Conservation (phyloP, 1,284 basidiomycete genomes). For the Mycosarcoma maydis region DNA sequence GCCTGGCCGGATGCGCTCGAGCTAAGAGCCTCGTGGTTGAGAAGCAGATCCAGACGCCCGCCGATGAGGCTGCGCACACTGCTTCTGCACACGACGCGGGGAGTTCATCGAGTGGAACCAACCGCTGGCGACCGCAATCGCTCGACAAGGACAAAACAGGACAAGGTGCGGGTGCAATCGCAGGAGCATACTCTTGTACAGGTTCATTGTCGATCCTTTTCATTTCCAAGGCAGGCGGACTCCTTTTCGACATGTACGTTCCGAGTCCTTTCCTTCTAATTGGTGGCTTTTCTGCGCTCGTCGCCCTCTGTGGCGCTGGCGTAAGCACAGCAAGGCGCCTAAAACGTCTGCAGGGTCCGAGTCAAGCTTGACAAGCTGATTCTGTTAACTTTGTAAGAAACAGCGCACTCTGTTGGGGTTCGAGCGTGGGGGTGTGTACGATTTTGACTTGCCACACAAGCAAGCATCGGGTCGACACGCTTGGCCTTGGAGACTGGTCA, state of each 20-base stretch:
- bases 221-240: slow-evolving; percentile 49
- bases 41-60: not conserved
- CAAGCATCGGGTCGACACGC: too few species aligned
- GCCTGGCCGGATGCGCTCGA: slow-evolving; percentile 43
- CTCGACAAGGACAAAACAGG: not conserved
- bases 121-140: not conserved
- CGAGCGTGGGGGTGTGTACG: too few species aligned
- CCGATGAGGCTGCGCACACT: slow-evolving; percentile 1
- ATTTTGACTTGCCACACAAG: too few species aligned
- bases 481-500: too few species aligned
- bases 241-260: slow-evolving; percentile 50
- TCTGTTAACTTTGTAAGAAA: too few species aligned
- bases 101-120: not conserved
- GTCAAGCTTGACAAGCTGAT: too few species aligned
- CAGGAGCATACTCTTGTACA: slow-evolving; percentile 51
- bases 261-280: slow-evolving; percentile 50
- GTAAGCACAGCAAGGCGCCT: slow-evolving; percentile 5
- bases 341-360: not conserved
- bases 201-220: slow-evolving; percentile 51
- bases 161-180: slow-evolving; percentile 42
- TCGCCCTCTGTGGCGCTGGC: slow-evolving; percentile 24
- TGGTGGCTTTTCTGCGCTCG: slow-evolving; percentile 33
- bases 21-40: slow-evolving; percentile 14
- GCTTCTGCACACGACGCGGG: slow-evolving; percentile 1
- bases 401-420: too few species aligned